A percentile compares a stretch with the other conserved stretches of the same genome.
phyloP scores from a whole-genome alignment of 192 early-diverging fungal genomes.

The Piromyces sp. region DNA sequence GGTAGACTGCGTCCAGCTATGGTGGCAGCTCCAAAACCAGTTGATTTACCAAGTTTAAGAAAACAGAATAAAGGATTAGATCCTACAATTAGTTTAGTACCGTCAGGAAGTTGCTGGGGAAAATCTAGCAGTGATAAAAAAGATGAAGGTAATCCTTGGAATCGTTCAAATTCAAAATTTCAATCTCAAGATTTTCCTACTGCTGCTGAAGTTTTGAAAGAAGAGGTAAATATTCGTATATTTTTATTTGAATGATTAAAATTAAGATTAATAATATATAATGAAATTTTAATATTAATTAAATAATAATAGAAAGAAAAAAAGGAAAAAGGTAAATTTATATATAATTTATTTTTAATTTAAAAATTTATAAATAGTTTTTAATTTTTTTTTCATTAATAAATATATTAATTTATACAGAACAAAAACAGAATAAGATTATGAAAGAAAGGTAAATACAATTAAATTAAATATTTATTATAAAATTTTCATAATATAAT shows the following conservation, averaged over 20 bases:
- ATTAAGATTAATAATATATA: no score
- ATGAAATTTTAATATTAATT: no score
- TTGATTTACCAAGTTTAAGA: not conserved
- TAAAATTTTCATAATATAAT: no score
- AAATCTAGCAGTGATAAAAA: not conserved
- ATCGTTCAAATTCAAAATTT: not conserved
- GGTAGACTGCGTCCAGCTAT: not conserved
- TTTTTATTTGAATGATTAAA: no score
- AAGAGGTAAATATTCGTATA: no score
- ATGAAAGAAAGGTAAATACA: not conserved
- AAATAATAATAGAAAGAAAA: not conserved
- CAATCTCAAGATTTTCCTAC: not conserved
- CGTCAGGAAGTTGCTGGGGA: not conserved
- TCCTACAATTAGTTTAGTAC: not conserved
- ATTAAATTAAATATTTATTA: not conserved
- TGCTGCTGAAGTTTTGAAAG: not conserved
- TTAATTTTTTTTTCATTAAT: no score
- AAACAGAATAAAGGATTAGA: not conserved
- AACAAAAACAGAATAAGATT: not conserved
- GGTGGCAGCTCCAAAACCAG: not conserved
- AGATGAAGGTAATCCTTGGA: not conserved
- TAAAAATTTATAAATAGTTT: no score
- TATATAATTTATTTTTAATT: no score
- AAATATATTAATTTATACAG: no score
- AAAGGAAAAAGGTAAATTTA: not conserved